Percentiles rank a stretch among this genome's conserved stretches.
Evolutionary conservation across 2,329 filamentous ascomycete genomes (phyloP).

Genomic region (Microsporum canis): DNA sequence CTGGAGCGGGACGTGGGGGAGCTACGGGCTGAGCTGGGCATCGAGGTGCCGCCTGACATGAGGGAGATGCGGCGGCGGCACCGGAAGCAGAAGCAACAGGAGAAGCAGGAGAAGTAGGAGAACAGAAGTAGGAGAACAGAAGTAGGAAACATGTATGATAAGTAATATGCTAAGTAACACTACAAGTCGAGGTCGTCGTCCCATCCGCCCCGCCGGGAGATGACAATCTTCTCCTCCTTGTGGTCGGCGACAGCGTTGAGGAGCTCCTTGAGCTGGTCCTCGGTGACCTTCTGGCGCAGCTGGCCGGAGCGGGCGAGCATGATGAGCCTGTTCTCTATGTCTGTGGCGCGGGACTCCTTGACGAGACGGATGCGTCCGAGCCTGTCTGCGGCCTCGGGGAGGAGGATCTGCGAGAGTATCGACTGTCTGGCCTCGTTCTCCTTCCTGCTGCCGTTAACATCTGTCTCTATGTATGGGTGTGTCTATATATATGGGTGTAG

Average conservation of each 20-base stretch:
- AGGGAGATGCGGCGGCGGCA: slow-evolving; percentile 62
- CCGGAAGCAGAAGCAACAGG: slow-evolving; percentile 46
- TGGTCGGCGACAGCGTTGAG: slow-evolving; percentile 74
- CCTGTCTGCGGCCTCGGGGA: slow-evolving; percentile 85
- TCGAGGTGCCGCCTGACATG: slow-evolving; percentile 82
- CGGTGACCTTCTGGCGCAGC: slow-evolving; percentile 74
- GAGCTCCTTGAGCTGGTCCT: slow-evolving; percentile 86
- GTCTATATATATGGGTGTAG: background rate
- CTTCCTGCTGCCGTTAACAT: slow-evolving; percentile 16
- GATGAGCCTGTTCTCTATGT: slow-evolving; percentile 87
- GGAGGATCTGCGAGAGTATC: slow-evolving; percentile 84
- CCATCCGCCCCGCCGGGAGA: slow-evolving; percentile 68
- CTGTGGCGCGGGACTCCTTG: slow-evolving; percentile 78
- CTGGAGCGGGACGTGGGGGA: slow-evolving; percentile 71
- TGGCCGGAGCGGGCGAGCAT: slow-evolving; percentile 83
- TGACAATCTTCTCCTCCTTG: slow-evolving; percentile 66
- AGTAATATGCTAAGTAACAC: slow-evolving; percentile 20
- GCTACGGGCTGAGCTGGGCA: slow-evolving; percentile 61
- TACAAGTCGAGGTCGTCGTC: slow-evolving; percentile 62
- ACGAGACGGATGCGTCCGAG: slow-evolving; percentile 90
- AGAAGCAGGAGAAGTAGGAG: slow-evolving; percentile 22
- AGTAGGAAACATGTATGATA: background rate
- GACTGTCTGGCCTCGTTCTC: slow-evolving; percentile 32
- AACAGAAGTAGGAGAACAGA: background rate
- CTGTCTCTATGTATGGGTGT: background rate